Conservation (phyloP, 345 rosid species). For the Turritis glabra region DNA sequence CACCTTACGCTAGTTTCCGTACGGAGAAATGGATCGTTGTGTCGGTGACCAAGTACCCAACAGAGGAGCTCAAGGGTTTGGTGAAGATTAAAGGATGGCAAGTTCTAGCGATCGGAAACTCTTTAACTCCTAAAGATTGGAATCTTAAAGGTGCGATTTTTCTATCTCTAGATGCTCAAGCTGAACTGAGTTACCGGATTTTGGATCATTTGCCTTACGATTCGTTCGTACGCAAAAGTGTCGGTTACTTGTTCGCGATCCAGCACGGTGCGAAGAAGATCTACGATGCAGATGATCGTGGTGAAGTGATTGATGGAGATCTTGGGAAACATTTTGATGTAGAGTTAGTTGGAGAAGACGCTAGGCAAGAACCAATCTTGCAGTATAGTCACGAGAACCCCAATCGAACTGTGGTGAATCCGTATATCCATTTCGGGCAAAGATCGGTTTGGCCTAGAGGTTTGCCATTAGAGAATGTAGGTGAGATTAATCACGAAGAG, state of each 20-base stretch:
- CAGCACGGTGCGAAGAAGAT: slow-evolving; percentile 96
- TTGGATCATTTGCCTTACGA: slow-evolving; percentile 74
- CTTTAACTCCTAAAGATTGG: slow-evolving; percentile 86
- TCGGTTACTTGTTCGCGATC: slow-evolving; percentile 90
- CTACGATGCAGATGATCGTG: slow-evolving; percentile 90
- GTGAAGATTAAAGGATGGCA: slow-evolving; percentile 88
- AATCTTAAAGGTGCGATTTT: slow-evolving; percentile 80
- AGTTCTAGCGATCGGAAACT: slow-evolving; percentile 78
- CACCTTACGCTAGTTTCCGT: slow-evolving; percentile 65
- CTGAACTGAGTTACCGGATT: slow-evolving; percentile 61
- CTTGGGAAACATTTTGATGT: slow-evolving; percentile 90
- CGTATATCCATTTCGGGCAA: slow-evolving; percentile 95
- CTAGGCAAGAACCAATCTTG: slow-evolving; percentile 76
- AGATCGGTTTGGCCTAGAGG: slow-evolving; percentile 98
- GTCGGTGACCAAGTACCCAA: slow-evolving; percentile 76
- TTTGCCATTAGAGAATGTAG: slow-evolving; percentile 87
- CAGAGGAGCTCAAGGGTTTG: slow-evolving; percentile 55
- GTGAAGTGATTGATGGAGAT: slow-evolving; percentile 79
- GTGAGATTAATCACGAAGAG: slow-evolving; percentile 81
- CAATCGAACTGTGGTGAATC: slow-evolving; percentile 78
- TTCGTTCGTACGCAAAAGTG: slow-evolving; percentile 75
- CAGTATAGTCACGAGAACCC: slow-evolving; percentile 90
- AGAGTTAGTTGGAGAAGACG: slow-evolving; percentile 78
- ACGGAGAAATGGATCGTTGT: slow-evolving; percentile 87
- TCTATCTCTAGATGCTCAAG: slow-evolving; percentile 80